Percentiles rank a stretch among this genome's conserved stretches.
These are phyloP conservation scores for Dalechampia spathulata DNA, from an alignment of 441 rosid genomes.

Conservation along the genomic window DNA sequence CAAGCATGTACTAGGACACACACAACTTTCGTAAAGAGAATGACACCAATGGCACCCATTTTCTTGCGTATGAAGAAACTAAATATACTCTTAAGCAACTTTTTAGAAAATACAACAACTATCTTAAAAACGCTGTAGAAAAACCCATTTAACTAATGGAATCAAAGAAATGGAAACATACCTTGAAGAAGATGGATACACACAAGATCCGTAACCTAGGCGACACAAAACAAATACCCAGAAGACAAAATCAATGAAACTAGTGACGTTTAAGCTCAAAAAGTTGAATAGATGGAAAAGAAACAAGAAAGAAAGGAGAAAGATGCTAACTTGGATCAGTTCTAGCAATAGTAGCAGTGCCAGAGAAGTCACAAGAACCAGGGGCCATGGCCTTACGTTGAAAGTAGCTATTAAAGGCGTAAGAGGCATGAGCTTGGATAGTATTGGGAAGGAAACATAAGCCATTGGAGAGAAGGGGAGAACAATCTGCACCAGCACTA, in stretches of 20 bases:
- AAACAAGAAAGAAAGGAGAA: background rate
- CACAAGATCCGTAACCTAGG: conserved; percentile 95
- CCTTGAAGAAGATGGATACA: conserved; percentile 78
- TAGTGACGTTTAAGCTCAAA: background rate
- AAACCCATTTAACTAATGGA: too few species aligned
- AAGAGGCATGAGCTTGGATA: conserved; percentile 75
- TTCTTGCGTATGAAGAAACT: too few species aligned
- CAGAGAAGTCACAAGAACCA: conserved; percentile 82
- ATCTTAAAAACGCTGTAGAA: too few species aligned
- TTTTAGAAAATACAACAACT: too few species aligned
- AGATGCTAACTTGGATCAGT: conserved; percentile 64
- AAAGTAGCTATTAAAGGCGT: conserved; percentile 83
- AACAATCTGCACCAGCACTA: conserved; percentile 71
- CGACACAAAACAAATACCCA: too few species aligned
- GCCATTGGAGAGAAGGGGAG: conserved; percentile 46
- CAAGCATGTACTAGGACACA: background rate
- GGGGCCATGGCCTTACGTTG: conserved; percentile 69
- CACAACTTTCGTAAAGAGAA: too few species aligned
- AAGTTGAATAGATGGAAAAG: too few species aligned
- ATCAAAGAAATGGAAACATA: too few species aligned
- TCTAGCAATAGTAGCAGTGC: conserved; percentile 64
- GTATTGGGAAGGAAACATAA: conserved; percentile 77
- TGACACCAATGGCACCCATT: too few species aligned
- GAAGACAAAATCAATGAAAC: background rate
- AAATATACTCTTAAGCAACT: too few species aligned